Percentiles rank a stretch among this genome's conserved stretches.
phyloP scores from a whole-genome alignment of 495 filamentous ascomycete genomes.

The Jackrogersella multiformis region DNA sequence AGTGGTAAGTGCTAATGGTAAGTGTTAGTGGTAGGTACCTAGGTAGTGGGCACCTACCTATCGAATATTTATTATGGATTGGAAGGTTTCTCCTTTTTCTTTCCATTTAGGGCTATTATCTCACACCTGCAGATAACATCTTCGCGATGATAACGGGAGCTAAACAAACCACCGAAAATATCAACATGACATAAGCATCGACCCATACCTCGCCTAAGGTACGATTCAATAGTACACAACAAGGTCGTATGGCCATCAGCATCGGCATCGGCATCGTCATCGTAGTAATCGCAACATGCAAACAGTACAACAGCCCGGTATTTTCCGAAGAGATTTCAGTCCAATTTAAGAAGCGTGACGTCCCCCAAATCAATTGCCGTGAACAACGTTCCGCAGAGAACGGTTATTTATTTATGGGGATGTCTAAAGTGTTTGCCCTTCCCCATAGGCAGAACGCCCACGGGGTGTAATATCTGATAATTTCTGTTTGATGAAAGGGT shows the following conservation, averaged over 20 bases:
- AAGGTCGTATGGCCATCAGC: slow-evolving; percentile 8
- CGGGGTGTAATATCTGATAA: background rate
- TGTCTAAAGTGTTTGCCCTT: slow-evolving; percentile 21
- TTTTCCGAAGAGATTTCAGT: slow-evolving; percentile 19
- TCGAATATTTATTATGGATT: background rate
- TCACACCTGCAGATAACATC: background rate
- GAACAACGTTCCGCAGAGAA: slow-evolving; percentile 10
- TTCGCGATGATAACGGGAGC: slow-evolving; percentile 1
- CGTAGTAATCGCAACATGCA: slow-evolving; percentile 6
- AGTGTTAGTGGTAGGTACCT: too few relatives aligned
- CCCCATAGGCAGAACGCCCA: slow-evolving; percentile 16
- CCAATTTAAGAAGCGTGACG: slow-evolving; percentile 24
- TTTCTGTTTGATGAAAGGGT: background rate
- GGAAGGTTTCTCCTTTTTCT: background rate
- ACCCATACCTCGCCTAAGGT: slow-evolving; percentile 16
- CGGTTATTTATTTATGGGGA: too few relatives aligned
- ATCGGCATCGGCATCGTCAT: slow-evolving; percentile 13
- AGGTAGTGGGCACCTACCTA: too few relatives aligned
- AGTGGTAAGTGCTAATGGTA: too few relatives aligned
- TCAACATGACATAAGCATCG: slow-evolving; percentile 4
- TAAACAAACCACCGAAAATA: slow-evolving; percentile 30
- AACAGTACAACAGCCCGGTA: slow-evolving; percentile 28
- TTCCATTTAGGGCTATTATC: background rate
- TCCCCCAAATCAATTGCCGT: slow-evolving; percentile 34
- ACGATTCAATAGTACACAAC: slow-evolving; percentile 9